These are phyloP conservation scores for Hypomontagnella monticulosa DNA, from an alignment of 495 filamentous ascomycete species.

Conservation along the genomic window DNA sequence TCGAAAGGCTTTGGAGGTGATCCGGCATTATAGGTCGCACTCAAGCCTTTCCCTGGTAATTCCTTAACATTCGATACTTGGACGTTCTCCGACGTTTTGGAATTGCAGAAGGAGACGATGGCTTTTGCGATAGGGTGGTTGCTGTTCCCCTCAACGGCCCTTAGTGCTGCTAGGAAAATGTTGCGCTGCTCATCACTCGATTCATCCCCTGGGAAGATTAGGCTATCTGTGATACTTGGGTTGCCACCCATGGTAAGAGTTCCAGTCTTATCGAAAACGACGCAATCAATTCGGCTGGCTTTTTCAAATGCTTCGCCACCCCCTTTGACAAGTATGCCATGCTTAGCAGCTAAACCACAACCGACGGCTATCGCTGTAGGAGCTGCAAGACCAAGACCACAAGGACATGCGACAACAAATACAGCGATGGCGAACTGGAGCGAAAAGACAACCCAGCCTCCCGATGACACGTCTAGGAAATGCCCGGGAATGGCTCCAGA, in stretches of 20 bases:
- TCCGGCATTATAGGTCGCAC: slow-evolving; percentile 68
- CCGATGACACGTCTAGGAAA: slow-evolving; percentile 72
- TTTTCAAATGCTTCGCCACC: slow-evolving; percentile 96
- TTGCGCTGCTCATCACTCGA: slow-evolving; percentile 30
- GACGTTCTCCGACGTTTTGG: slow-evolving; percentile 47
- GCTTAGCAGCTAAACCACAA: slow-evolving; percentile 82
- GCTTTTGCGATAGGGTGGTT: slow-evolving; percentile 89
- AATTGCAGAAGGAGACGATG: slow-evolving; percentile 72
- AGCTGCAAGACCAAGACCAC: slow-evolving; percentile 89
- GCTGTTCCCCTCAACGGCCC: slow-evolving; percentile 80
- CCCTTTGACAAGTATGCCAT: slow-evolving; percentile 94
- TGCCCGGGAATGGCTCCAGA: slow-evolving; percentile 71
- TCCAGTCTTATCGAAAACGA: slow-evolving; percentile 97
- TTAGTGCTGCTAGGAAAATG: slow-evolving; percentile 61
- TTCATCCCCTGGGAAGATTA: slow-evolving; percentile 59
- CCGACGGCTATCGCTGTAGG: slow-evolving; percentile 95
- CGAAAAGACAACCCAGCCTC: slow-evolving; percentile 87
- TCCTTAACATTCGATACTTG: slow-evolving; percentile 69
- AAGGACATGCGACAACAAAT: slow-evolving; percentile 95
- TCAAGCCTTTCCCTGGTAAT: slow-evolving; percentile 82
- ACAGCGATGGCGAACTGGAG: slow-evolving; percentile 93
- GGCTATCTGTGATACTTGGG: slow-evolving; percentile 78
- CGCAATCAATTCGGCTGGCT: slow-evolving; percentile 82
- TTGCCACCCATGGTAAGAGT: slow-evolving; percentile 89
- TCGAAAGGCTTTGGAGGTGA: slow-evolving; percentile 57